Conservation (phyloP, 169 alveolate species). For the Plasmodium gonderi region DNA sequence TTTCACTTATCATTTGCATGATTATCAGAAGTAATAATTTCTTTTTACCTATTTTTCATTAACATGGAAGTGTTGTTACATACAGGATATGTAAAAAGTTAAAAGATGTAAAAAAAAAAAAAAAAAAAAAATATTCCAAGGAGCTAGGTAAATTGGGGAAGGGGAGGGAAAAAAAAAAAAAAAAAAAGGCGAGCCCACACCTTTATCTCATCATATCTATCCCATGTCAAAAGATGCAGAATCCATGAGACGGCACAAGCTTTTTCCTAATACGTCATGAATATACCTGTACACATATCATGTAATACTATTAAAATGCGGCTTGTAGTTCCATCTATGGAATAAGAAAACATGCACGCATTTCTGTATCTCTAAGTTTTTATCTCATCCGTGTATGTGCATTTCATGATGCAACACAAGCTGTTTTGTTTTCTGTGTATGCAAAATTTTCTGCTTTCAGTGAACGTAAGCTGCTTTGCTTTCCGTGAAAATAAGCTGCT, state of each 20-base stretch:
- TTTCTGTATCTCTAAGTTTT: background rate
- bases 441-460: too few species aligned
- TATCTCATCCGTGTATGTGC: background rate
- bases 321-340: background rate
- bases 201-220: background rate
- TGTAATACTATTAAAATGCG: background rate
- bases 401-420: too few species aligned
- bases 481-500: too few species aligned
- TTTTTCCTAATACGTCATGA: background rate
- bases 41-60: background rate
- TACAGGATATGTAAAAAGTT: background rate
- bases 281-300: background rate
- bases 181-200: background rate
- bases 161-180: background rate
- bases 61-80: background rate
- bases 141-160: background rate
- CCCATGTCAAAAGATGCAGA: background rate
- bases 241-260: too few species aligned
- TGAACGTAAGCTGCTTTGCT: too few species aligned
- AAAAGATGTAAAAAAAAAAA: background rate
- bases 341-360: background rate
- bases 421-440: too few species aligned
- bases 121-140: background rate
- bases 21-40: background rate
- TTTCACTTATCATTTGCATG: background rate